Conservation (phyloP, 2,329 filamentous ascomycete species). For the Ramularia endophylla region DNA sequence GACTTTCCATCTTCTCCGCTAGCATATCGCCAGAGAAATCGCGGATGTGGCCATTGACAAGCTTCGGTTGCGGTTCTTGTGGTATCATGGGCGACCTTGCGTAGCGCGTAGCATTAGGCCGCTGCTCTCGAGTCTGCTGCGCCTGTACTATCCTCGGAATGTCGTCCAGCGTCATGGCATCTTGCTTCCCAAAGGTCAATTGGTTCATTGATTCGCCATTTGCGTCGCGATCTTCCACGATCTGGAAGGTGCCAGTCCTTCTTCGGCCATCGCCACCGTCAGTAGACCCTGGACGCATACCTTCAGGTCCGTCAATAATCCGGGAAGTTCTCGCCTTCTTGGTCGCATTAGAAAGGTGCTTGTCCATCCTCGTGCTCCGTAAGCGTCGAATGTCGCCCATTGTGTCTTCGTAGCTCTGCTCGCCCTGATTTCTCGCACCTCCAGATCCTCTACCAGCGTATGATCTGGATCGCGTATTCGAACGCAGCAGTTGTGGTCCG, state of each 20-base stretch:
- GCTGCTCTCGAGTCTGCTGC: conserved; percentile 87
- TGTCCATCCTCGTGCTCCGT: conserved; percentile 88
- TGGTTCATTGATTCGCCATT: conserved; percentile 63
- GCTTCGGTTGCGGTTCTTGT: conserved; percentile 60
- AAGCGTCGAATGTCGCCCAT: conserved; percentile 90
- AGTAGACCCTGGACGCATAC: conserved; percentile 65
- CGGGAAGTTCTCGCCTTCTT: conserved; percentile 84
- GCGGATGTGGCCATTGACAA: conserved; percentile 64
- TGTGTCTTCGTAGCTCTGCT: conserved; percentile 87
- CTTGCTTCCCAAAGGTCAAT: conserved; percentile 81
- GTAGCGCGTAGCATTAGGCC: conserved; percentile 72
- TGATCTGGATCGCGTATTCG: conserved; percentile 68
- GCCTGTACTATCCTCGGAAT: conserved; percentile 94
- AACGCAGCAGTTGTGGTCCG: conserved; percentile 51
- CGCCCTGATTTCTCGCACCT: conserved; percentile 46
- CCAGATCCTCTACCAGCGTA: conserved; percentile 58
- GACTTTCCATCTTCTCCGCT: conserved; percentile 37
- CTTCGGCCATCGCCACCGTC: conserved; percentile 44
- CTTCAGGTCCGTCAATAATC: conserved; percentile 84
- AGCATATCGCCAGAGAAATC: conserved; percentile 55
- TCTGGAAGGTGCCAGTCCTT: conserved; percentile 57
- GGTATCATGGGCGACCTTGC: conserved; percentile 64
- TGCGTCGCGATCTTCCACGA: conserved; percentile 70
- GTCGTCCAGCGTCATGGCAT: conserved; percentile 89
- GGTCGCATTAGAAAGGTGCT: conserved; percentile 87